Percentiles rank a stretch among this genome's conserved stretches.
phyloP scores from a whole-genome alignment of 345 rosid species.

The Tarenaya hassleriana region DNA sequence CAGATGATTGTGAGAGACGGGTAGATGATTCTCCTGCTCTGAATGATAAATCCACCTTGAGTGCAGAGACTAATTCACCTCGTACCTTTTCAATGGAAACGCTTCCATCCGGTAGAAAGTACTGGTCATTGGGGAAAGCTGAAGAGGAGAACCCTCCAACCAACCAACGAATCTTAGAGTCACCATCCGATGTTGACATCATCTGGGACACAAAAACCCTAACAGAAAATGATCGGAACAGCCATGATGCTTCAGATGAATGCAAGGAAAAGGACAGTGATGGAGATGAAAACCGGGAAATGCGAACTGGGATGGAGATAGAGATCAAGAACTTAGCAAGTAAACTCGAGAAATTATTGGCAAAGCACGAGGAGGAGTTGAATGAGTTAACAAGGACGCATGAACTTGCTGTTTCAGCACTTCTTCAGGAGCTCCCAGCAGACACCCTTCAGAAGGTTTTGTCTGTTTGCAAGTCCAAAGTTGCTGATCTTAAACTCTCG shows the following conservation, averaged over 20 bases:
- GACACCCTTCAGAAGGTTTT: constrained; percentile 37
- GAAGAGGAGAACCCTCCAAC: constrained; percentile 33
- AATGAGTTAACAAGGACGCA: constrained; percentile 48
- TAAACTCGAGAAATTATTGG: constrained; percentile 42
- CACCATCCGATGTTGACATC: constrained; percentile 9
- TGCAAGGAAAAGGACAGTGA: background rate
- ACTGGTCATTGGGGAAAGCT: constrained; percentile 51
- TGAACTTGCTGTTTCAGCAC: constrained; percentile 29
- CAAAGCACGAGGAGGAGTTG: constrained; percentile 47
- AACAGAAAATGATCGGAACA: background rate
- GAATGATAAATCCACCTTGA: constrained; percentile 9
- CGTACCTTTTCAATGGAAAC: constrained; percentile 42
- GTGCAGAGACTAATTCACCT: constrained; percentile 9
- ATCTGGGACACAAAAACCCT: too few relatives aligned
- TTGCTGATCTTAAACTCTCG: constrained; percentile 26
- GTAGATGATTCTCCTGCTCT: constrained; percentile 41
- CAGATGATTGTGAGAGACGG: constrained; percentile 67
- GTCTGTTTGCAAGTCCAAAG: constrained; percentile 17
- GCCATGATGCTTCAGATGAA: constrained; percentile 23
- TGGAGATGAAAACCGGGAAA: constrained; percentile 21
- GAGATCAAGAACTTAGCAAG: constrained; percentile 23
- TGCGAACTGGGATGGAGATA: constrained; percentile 9
- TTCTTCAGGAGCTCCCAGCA: constrained; percentile 40
- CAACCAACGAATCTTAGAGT: constrained; percentile 27
- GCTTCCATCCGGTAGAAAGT: constrained; percentile 57